These are phyloP conservation scores for Monosporozyma yasuniensis DNA, from an alignment of 805 yeast genomes.

Conservation along the genomic window DNA sequence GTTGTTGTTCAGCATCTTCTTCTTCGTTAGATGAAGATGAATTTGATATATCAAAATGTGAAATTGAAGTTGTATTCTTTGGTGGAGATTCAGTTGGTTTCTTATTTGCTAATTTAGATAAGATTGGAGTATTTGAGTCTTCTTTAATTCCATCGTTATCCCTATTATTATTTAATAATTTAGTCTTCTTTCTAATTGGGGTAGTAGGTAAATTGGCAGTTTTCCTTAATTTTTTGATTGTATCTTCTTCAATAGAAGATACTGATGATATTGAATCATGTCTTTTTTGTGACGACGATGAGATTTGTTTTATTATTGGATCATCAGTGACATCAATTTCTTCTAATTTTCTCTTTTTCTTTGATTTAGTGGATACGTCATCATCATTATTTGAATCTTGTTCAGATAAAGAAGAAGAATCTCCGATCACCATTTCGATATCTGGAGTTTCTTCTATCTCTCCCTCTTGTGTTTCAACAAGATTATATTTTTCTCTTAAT, in stretches of 20 bases:
- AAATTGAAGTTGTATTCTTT: conserved; percentile 4
- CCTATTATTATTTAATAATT: neutral
- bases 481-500: conserved; percentile 28
- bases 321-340: neutral
- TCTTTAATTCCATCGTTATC: no score
- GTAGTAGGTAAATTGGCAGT: conserved; percentile 1
- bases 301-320: neutral
- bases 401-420: neutral
- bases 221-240: neutral
- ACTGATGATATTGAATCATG: neutral
- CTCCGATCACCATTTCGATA: conserved; percentile 1
- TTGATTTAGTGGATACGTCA: neutral
- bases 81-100: conserved; percentile 19
- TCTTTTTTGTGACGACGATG: neutral
- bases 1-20: neutral
- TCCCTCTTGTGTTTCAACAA: no score
- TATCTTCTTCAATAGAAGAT: conserved; percentile 2
- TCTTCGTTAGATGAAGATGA: neutral
- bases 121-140: conserved; percentile 14
- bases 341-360: neutral
- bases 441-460: no score
- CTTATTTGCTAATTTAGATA: conserved; percentile 20
- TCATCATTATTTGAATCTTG: neutral
- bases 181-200: conserved; percentile 7
- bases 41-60: neutral